phyloP scores from a whole-genome alignment of 2,329 filamentous ascomycete species.

The Colletotrichum karsti region DNA sequence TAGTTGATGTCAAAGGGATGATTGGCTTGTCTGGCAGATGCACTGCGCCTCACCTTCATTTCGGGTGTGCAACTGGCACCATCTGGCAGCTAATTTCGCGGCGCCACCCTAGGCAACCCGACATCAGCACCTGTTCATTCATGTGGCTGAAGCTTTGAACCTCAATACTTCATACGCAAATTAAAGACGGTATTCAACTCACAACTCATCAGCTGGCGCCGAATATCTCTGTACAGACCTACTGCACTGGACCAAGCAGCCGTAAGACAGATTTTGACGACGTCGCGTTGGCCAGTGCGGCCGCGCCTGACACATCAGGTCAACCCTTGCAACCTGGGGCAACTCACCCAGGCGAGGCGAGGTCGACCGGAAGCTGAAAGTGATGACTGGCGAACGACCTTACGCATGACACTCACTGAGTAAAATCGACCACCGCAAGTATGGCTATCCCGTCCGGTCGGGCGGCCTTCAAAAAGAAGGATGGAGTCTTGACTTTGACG shows the following conservation, averaged over 20 bases:
- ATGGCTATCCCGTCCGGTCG: slow-evolving; percentile 72
- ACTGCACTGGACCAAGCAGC: neutral
- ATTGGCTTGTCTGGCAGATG: neutral
- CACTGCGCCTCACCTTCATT: neutral
- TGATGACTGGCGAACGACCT: neutral
- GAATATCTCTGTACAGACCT: neutral
- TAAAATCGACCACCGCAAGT: neutral
- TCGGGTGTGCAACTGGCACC: neutral
- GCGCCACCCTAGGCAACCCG: slow-evolving; percentile 20
- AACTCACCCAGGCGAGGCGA: neutral
- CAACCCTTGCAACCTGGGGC: slow-evolving; percentile 5
- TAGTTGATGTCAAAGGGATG: neutral
- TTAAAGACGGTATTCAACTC: neutral
- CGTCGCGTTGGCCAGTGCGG: slow-evolving; percentile 15
- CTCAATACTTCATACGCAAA: slow-evolving; percentile 7
- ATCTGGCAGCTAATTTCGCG: neutral
- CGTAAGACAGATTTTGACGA: neutral
- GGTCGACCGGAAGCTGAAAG: neutral
- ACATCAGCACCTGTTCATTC: neutral
- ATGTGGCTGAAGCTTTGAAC: slow-evolving; percentile 16
- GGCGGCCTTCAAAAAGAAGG: slow-evolving; percentile 93
- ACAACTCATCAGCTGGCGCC: neutral
- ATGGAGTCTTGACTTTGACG: slow-evolving; percentile 82
- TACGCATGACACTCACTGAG: neutral
- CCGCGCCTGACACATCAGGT: slow-evolving; percentile 13